Base-by-base conservation (phyloP, 768 basidiomycete genomes). In the Termitomyces sp. region DNA sequence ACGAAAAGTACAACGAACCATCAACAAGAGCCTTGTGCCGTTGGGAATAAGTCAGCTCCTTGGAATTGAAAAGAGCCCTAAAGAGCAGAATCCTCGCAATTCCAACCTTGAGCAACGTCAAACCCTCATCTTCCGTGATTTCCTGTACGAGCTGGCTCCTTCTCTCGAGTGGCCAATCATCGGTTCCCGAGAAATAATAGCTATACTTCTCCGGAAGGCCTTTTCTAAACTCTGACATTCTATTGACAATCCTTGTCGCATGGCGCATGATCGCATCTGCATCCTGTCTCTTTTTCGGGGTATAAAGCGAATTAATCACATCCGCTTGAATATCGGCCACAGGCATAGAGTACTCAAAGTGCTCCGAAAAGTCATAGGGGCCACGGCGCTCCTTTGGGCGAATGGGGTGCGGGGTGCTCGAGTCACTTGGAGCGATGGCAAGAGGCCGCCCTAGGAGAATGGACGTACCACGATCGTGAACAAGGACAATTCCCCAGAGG, bases 391-490 rank as follows among this genome's bases (percentile, higher is more conserved):
- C 73, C 64, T 76, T 73, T 25, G 75, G 61, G 9, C 82, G 82
- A 40, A 77, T 72, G 1, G 91, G 89, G 46, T 77, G 82, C 0
- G 90, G 88, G 0, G 91, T 91, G 67, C 89, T 93, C 28, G 86
- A 85, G 64, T 93, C 91, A n/a, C 82, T 83, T 3, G 91, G 89
- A 3, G 88, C 73, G 44, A 94, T 92, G 7, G 85, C 91, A 21
- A 93, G 80, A 1, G 91, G 91, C 11, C 91, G 86, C 12, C 91
- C 91, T 12, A 94, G 84, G 25, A 92, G 83, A 66, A 94, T 86
- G 34, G 91, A 90, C 3, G 91, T 94, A 39, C 91, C 91, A 39
- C 91, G 85, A 67, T 94, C 91, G 64, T 94, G 91, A 4, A 93
- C 77, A 62, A 93, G 82, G 19, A 93, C 88, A 55, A 88, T 92